phyloP scores from a whole-genome alignment of 2,329 filamentous ascomycete genomes.

The Colletotrichum tropicale region DNA sequence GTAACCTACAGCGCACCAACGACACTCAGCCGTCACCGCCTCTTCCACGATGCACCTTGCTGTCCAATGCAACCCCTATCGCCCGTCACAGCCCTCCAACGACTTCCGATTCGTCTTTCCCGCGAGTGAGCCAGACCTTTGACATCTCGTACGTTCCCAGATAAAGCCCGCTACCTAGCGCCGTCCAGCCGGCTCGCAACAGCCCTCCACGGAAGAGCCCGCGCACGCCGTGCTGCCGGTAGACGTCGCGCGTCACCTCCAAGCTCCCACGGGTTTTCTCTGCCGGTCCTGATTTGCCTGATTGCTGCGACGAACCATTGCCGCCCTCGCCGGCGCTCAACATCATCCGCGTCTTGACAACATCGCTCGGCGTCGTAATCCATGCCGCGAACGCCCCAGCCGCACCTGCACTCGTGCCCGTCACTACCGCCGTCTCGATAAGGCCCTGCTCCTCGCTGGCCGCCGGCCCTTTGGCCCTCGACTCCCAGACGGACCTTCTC shows the following conservation, averaged over 20 bases:
- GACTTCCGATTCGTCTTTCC: conserved; percentile 46
- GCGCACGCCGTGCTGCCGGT: conserved; percentile 68
- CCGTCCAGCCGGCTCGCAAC: conserved; percentile 80
- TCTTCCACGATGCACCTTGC: background rate
- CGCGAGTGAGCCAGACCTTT: conserved; percentile 63
- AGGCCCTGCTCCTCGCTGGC: conserved; percentile 39
- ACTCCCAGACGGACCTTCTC: conserved; percentile 56
- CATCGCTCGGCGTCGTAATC: conserved; percentile 87
- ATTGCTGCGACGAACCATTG: background rate
- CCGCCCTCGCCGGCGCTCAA: conserved; percentile 57
- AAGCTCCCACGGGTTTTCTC: conserved; percentile 44
- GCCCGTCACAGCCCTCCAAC: conserved; percentile 29
- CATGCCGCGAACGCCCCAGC: conserved; percentile 79
- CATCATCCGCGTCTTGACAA: conserved; percentile 92
- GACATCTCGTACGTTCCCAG: conserved; percentile 85
- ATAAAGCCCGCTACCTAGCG: conserved; percentile 82
- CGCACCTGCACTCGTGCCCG: conserved; percentile 73
- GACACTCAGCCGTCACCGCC: background rate
- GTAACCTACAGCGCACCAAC: background rate
- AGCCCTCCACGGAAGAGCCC: conserved; percentile 80
- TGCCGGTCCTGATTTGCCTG: background rate
- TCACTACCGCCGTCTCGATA: conserved; percentile 72
- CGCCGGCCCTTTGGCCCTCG: conserved; percentile 30
- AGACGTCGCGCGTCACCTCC: conserved; percentile 68
- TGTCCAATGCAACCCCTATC: background rate